Evolutionary conservation across 768 basidiomycete genomes (phyloP), one percentile per base, ranked within the genome.

Genomic region (Obba rivulosa): DNA sequence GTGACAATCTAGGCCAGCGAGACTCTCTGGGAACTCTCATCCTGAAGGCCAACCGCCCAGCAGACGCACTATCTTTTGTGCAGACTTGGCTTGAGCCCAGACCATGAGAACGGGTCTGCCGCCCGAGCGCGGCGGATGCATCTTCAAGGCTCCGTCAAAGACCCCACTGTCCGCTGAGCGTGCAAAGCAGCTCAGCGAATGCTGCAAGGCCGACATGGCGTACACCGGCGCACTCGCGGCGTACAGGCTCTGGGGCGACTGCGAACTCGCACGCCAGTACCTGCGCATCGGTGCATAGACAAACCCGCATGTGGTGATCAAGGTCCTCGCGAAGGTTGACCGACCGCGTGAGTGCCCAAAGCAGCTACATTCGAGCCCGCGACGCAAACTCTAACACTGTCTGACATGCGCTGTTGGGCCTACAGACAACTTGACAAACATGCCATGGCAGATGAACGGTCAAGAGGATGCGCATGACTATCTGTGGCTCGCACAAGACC

Each of bases 401-500:
- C 10, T 34, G n/a, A n/a, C n/a, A n/a, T n/a, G n/a, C n/a, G n/a
- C n/a, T n/a, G n/a, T n/a, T n/a, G 28, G 28, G 13, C 28, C 7
- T 31, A n/a, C 25, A 73, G 69, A 53, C 2, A 54, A 56, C 16
- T 57, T 69, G 25, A 66, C 67, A 43, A 56, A 46, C 22, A 53
- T 59, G 14, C 51, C 68, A n/a, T 53, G 62, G 25, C 62, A 44
- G 10, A 43, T 48, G 16, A 72, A 75, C 45, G 67, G 72, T 1
- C 60, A 67, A 0, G 74, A 74, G 52, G 70, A 70, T 20, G 74
- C 73, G 17, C 73, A 71, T 34, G 76, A 76, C 55, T 73, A 75
- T 58, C 57, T 74, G 9, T 77, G 68, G 67, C 52, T 71, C 8
- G 62, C 70, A 1, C 74, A 74, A 51, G 67, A 71, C 45, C 57